phyloP scores from a whole-genome alignment of 2,329 filamentous ascomycete species.

The Calcarisporium arbuscula region DNA sequence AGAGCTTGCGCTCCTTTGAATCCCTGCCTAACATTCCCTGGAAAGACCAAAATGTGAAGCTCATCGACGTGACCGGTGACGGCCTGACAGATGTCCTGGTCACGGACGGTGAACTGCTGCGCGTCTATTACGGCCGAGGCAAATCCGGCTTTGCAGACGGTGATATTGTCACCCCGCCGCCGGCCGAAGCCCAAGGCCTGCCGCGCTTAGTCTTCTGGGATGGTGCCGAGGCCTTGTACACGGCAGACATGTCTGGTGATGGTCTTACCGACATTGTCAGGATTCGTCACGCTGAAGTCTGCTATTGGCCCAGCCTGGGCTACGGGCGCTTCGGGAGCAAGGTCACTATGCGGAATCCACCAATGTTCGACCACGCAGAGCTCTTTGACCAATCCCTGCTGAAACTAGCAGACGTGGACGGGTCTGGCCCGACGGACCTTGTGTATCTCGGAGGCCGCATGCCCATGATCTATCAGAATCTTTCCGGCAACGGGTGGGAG shows the following conservation, averaged over 20 bases:
- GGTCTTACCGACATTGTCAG: slow-evolving; percentile 18
- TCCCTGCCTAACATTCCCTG: too few species aligned
- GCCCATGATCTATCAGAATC: slow-evolving; percentile 15
- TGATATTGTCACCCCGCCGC: too few species aligned
- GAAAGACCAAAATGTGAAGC: too few species aligned
- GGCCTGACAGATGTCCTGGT: slow-evolving; percentile 15
- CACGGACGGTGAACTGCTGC: slow-evolving; percentile 2
- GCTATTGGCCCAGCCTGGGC: slow-evolving; percentile 29
- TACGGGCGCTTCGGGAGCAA: slow-evolving; percentile 23
- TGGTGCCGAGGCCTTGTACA: slow-evolving; percentile 8
- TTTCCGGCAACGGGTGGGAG: slow-evolving; percentile 14
- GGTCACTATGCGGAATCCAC: slow-evolving; percentile 21
- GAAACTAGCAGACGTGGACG: slow-evolving; percentile 16
- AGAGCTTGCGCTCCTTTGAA: too few species aligned
- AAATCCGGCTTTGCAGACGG: background rate
- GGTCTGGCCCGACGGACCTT: slow-evolving; percentile 19
- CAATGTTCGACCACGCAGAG: slow-evolving; percentile 13
- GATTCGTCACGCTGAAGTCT: slow-evolving; percentile 18
- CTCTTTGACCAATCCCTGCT: slow-evolving; percentile 12
- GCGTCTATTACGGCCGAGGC: slow-evolving; percentile 2
- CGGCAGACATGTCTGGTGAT: slow-evolving; percentile 21
- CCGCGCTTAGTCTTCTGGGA: slow-evolving; percentile 10
- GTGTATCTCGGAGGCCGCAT: slow-evolving; percentile 15
- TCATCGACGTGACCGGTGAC: slow-evolving; percentile 12
- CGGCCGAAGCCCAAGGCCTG: too few species aligned